Base-by-base conservation (phyloP, 2,329 filamentous ascomycete genomes). In the Magnaporthiopsis incrustans region DNA sequence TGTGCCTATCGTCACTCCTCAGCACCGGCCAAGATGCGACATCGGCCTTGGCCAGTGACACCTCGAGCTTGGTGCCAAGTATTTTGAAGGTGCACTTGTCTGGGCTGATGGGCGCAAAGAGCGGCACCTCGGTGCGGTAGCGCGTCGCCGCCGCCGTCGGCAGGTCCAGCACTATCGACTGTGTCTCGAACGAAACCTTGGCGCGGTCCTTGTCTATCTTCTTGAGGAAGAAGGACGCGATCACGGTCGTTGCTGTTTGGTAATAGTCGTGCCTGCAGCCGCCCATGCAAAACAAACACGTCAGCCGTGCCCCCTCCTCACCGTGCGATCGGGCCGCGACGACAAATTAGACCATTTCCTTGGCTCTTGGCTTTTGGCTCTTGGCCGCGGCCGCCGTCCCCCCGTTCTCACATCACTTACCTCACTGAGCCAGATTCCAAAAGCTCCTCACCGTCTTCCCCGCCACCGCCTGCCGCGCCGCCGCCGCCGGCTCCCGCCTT, bases 151-250 rank as follows among this genome's bases (percentile, higher is more conserved):
- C 94, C 38, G 84, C 85, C 11, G 95, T 99, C n/a, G 85, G 87
- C 56, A 99, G 83, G 73, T 99, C 91, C 58, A 99, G 83, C 14
- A 83, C 81, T 62, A 98, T 77, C 60, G 84, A 79, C 60, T 82
- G 80, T 3, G 83, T 72, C 50, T 80, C 75, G 74, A 98, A 94
- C 30, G 83, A 80, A 59, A 98, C 83, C 68, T 84, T 89, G 62
- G 92, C 90, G 32, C 79, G 84, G 30, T 88, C 84, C 77, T 94
- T 96, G 78, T 93, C 87, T 71, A 99, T 97, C 80, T 98, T 98
- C 82, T 98, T 99, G 64, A 98, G 83, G 78, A 96, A 99, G 69
- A 97, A 89, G 11, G 91, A 95, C 2, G 90, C 93, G 69, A 96
- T 97, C 65, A 98, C 91, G 18, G 86, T 87, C 15, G 85, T 85